Percentiles rank a stretch among this genome's conserved stretches.
These are phyloP conservation scores for Isatis tinctoria DNA, from an alignment of 345 rosid genomes.

Conservation along the genomic window DNA sequence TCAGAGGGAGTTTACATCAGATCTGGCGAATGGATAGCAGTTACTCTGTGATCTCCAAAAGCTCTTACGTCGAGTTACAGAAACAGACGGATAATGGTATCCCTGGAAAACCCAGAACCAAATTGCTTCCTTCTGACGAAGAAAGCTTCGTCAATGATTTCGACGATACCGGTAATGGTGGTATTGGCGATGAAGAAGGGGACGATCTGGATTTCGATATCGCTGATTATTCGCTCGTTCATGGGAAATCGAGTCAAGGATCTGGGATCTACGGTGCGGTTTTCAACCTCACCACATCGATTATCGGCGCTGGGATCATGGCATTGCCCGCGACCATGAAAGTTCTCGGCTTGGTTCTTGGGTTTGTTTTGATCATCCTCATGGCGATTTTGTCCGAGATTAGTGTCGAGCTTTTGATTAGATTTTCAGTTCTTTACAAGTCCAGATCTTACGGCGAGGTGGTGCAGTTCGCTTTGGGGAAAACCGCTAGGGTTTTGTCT, in stretches of 20 bases:
- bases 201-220: conserved; percentile 40
- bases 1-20: background rate
- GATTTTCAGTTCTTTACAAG: conserved; percentile 64
- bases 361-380: conserved; percentile 60
- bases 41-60: conserved; percentile 59
- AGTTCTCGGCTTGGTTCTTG: conserved; percentile 75
- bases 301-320: conserved; percentile 98
- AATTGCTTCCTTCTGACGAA: conserved; percentile 41
- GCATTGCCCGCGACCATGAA: conserved; percentile 97
- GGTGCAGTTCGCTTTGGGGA: conserved; percentile 78
- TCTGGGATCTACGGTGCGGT: conserved; percentile 82
- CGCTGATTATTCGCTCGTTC: conserved; percentile 36
- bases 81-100: conserved; percentile 32
- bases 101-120: conserved; percentile 37
- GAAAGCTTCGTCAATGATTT: conserved; percentile 31
- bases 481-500: conserved; percentile 67
- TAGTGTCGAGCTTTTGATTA: conserved; percentile 74
- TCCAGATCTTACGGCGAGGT: conserved; percentile 86
- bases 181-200: conserved; percentile 15
- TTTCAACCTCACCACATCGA: conserved; percentile 79
- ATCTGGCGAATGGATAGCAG: conserved; percentile 60
- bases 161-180: conserved; percentile 14
- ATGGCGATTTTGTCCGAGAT: conserved; percentile 81
- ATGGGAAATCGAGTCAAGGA: conserved; percentile 33
- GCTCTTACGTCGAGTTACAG: conserved; percentile 56